Conservation (phyloP, 306 rosid genomes). For the Amphicarpaea edgeworthii region DNA sequence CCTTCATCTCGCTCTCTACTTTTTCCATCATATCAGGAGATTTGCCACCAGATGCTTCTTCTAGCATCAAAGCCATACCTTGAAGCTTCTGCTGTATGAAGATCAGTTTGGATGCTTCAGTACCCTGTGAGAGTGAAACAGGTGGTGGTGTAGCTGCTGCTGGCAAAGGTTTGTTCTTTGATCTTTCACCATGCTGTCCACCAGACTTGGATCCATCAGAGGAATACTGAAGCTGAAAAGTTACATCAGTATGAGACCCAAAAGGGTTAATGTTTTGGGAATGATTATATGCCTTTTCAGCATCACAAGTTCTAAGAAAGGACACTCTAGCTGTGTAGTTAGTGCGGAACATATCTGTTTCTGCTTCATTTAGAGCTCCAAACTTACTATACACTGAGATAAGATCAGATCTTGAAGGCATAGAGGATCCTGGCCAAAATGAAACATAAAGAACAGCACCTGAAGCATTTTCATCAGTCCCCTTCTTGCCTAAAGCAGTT, state of each 20-base stretch:
- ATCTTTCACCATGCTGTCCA: constrained; percentile 52
- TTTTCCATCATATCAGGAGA: constrained; percentile 53
- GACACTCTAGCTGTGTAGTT: constrained; percentile 70
- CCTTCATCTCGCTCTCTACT: constrained; percentile 59
- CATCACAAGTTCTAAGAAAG: constrained; percentile 61
- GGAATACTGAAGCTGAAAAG: constrained; percentile 52
- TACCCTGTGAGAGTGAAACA: constrained; percentile 40
- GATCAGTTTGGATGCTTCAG: constrained; percentile 53
- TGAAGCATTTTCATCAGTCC: constrained; percentile 32
- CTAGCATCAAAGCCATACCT: constrained; percentile 61
- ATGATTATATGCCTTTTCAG: constrained; percentile 59
- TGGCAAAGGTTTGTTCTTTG: constrained; percentile 42
- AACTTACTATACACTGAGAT: constrained; percentile 58
- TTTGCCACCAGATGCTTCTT: constrained; percentile 51
- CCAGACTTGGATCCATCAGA: constrained; percentile 53
- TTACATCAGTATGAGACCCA: constrained; percentile 51
- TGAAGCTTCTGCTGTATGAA: constrained; percentile 61
- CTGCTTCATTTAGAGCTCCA: constrained; percentile 66
- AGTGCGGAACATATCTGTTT: constrained; percentile 62
- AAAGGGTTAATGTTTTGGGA: constrained; percentile 67
- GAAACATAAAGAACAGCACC: constrained; percentile 58
- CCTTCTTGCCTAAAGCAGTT: constrained; percentile 37
- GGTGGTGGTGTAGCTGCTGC: constrained; percentile 34
- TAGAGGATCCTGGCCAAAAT: constrained; percentile 65
- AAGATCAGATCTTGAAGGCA: constrained; percentile 76